Conservation (phyloP, 345 rosid species). For the Eucalyptus tenuipes region DNA sequence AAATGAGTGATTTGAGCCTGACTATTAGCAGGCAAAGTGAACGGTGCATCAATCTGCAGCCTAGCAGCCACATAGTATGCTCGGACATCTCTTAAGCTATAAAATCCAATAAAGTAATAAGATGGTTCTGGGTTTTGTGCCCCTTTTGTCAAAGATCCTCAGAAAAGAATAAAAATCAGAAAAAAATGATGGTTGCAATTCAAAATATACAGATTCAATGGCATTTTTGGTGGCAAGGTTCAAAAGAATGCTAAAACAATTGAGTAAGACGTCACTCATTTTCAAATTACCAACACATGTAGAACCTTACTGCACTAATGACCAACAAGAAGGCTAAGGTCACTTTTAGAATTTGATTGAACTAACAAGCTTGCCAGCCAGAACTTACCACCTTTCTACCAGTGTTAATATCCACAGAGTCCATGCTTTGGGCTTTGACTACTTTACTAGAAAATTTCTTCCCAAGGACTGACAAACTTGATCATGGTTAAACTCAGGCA, state of each 20-base stretch:
- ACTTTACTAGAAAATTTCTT: neutral
- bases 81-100: neutral
- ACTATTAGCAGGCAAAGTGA: neutral
- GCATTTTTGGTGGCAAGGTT: neutral
- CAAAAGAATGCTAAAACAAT: neutral
- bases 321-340: neutral
- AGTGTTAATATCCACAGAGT: neutral
- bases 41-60: neutral
- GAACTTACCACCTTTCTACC: neutral
- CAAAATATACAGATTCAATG: neutral
- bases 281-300: neutral
- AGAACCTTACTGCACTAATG: neutral
- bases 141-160: neutral
- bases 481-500: neutral
- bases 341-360: neutral
- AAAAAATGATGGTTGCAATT: neutral
- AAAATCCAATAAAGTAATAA: neutral
- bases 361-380: neutral
- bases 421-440: neutral
- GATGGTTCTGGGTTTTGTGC: neutral
- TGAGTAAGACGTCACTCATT: neutral
- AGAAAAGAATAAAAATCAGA: neutral
- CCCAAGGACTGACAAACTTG: neutral
- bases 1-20: neutral
- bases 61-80: neutral